phyloP scores from a whole-genome alignment of 2,329 filamentous ascomycete species.

The Penicillium frequentans region DNA sequence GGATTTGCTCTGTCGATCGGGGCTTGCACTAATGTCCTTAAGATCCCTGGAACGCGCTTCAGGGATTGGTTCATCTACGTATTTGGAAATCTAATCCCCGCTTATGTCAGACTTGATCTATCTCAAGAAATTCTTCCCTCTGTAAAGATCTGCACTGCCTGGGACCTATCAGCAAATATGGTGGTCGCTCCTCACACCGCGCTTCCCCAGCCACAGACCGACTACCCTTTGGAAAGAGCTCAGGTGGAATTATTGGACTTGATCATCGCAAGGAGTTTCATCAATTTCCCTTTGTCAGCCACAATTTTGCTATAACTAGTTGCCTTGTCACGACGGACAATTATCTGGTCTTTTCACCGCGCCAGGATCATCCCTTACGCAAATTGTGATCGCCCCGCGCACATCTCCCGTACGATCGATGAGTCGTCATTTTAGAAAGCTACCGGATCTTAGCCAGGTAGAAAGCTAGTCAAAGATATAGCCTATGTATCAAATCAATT shows the following conservation, averaged over 20 bases:
- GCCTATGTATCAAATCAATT: conserved; percentile 26
- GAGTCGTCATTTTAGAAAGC: conserved; percentile 16
- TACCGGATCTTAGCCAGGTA: conserved; percentile 30
- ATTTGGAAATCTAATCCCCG: neutral
- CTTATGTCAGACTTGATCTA: neutral
- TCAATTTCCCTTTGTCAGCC: too few species aligned
- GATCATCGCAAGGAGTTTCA: neutral
- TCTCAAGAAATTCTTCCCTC: neutral
- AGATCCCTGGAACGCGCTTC: neutral
- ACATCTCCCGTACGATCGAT: neutral
- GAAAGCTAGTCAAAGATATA: conserved; percentile 33
- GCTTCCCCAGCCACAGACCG: neutral
- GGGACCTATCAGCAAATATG: neutral
- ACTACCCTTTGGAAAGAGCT: neutral
- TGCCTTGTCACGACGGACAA: neutral
- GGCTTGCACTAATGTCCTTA: too few species aligned
- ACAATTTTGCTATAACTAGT: neutral
- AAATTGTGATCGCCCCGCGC: neutral
- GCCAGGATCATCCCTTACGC: neutral
- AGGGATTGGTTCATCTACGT: neutral
- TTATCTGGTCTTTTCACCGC: neutral
- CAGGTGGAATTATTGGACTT: neutral
- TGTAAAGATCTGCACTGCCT: neutral
- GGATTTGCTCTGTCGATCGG: neutral
- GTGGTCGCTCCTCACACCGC: neutral